A percentile compares a stretch with the other conserved stretches of the same genome.
Conservation (phyloP, 2,329 filamentous ascomycete genomes). For the Orbilia javanica region DNA sequence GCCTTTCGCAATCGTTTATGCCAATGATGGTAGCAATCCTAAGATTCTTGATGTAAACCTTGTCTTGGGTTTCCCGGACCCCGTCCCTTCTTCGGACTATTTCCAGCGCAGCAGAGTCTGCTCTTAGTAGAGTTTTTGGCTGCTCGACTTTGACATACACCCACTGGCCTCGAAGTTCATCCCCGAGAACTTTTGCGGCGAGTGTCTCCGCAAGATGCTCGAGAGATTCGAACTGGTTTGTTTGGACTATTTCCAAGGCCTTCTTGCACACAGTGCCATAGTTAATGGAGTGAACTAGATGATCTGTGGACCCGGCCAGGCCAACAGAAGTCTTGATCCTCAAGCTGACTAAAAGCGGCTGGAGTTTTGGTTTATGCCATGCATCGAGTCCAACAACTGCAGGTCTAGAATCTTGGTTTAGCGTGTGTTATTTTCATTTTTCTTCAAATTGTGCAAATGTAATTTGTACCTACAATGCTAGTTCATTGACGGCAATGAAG, state of each 20-base stretch:
- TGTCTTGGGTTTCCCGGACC: conserved; percentile 59
- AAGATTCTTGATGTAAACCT: conserved; percentile 60
- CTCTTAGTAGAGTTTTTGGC: conserved; percentile 61
- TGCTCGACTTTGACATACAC: conserved; percentile 61
- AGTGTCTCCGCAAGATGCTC: conserved; percentile 61
- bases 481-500: conserved; percentile 51
- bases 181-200: conserved; percentile 58
- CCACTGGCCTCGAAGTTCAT: conserved; percentile 60
- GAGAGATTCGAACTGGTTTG: conserved; percentile 58
- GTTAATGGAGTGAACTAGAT: conserved; percentile 62
- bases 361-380: conserved; percentile 60
- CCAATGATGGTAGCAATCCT: conserved; percentile 66
- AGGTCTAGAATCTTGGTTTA: conserved; percentile 30
- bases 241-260: conserved; percentile 59
- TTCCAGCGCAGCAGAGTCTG: conserved; percentile 61
- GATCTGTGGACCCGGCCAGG: conserved; percentile 62
- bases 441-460: not conserved
- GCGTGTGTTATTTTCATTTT: not conserved
- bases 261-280: conserved; percentile 62
- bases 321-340: conserved; percentile 62
- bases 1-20: conserved; percentile 69
- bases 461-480: conserved; percentile 38
- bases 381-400: conserved; percentile 57
- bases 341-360: conserved; percentile 61
- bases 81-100: conserved; percentile 60